Conservation (phyloP, 768 basidiomycete species). For the Boletales sp. region DNA sequence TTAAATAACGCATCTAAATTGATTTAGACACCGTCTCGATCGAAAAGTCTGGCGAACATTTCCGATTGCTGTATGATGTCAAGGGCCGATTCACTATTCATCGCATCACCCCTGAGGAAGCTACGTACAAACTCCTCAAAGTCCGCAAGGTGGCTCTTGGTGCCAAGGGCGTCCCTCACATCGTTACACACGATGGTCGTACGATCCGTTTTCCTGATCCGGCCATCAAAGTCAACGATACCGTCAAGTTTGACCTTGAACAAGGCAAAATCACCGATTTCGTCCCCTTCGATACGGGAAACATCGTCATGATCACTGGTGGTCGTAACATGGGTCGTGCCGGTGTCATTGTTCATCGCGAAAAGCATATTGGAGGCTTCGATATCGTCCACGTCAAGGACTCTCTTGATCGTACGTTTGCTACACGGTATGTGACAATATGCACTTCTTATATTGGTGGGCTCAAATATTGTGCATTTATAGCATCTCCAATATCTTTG, state of each 20-base stretch:
- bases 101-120: slow-evolving; percentile 98
- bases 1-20: not conserved
- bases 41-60: slow-evolving; percentile 98
- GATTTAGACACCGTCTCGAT: slow-evolving; percentile 87
- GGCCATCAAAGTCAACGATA: slow-evolving; percentile 91
- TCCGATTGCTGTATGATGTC: slow-evolving; percentile 98
- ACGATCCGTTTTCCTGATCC: slow-evolving; percentile 99
- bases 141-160: slow-evolving; percentile 92
- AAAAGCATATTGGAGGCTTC: slow-evolving; percentile 97
- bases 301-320: slow-evolving; percentile 96
- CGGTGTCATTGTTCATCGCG: slow-evolving; percentile 92
- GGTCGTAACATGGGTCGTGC: slow-evolving; percentile 99
- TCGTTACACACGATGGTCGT: slow-evolving; percentile 98
- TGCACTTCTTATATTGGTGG: not conserved
- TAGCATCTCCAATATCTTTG: slow-evolving; percentile 96
- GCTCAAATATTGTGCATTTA: not conserved
- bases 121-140: slow-evolving; percentile 93
- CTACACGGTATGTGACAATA: slow-evolving; percentile 74
- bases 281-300: slow-evolving; percentile 96
- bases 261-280: slow-evolving; percentile 90
- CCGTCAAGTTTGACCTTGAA: slow-evolving; percentile 94
- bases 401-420: slow-evolving; percentile 91
- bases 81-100: slow-evolving; percentile 99
- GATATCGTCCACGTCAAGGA: slow-evolving; percentile 99
- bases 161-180: slow-evolving; percentile 89